phyloP scores from a whole-genome alignment of 306 rosid species.

The Trifolium subterraneum region DNA sequence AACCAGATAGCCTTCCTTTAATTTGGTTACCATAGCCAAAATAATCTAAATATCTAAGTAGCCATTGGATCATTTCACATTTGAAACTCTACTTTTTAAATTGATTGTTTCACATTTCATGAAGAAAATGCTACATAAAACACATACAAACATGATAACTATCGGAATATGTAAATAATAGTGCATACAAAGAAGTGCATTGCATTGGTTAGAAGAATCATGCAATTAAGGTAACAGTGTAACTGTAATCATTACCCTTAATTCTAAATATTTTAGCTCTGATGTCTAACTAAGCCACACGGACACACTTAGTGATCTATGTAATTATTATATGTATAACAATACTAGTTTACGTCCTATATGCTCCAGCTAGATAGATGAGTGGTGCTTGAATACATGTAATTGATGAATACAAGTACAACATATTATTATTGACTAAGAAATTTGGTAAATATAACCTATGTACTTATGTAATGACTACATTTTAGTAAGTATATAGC shows the following conservation, averaged over 20 bases:
- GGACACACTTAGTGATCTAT: not conserved
- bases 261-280: conserved; percentile 2
- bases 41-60: not conserved
- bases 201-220: not conserved
- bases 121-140: not conserved
- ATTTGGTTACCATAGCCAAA: not conserved
- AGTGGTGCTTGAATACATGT: not conserved
- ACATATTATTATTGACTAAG: not conserved
- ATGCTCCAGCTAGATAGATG: not conserved
- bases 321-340: not conserved
- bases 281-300: not conserved
- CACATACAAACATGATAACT: conserved; percentile 7
- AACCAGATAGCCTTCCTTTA: conserved; percentile 20
- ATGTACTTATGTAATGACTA: not conserved
- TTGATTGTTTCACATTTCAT: not conserved
- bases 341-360: not conserved
- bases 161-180: not conserved
- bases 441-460: not conserved
- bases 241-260: not conserved
- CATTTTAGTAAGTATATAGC: not conserved
- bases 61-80: not conserved
- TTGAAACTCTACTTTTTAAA: not conserved
- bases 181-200: not conserved
- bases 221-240: conserved; percentile 4
- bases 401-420: not conserved